Percentiles rank a stretch among this genome's conserved stretches.
These are phyloP conservation scores for Potentilla sterilis DNA, from an alignment of 306 rosid genomes.

Conservation along the genomic window DNA sequence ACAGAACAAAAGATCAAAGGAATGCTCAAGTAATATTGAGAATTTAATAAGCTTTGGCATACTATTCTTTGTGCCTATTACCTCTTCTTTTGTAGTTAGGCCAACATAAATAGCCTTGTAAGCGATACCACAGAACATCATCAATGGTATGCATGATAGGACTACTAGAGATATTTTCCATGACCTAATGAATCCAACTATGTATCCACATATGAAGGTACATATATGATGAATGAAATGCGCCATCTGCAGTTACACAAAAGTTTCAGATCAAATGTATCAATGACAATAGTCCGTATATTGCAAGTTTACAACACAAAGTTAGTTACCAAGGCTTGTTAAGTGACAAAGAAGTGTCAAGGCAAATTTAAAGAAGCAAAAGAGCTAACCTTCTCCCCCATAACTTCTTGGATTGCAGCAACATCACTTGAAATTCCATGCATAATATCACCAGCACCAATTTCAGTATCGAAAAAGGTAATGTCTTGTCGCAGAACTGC, in stretches of 20 bases:
- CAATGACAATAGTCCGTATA: not conserved
- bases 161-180: slow-evolving; percentile 78
- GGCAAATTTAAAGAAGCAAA: not conserved
- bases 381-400: slow-evolving; percentile 82
- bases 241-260: slow-evolving; percentile 68
- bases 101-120: slow-evolving; percentile 88
- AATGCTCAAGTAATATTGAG: not conserved
- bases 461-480: slow-evolving; percentile 59
- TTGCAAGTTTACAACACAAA: not conserved
- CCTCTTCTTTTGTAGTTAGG: slow-evolving; percentile 79
- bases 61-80: slow-evolving; percentile 17
- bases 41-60: not conserved
- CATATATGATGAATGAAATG: slow-evolving; percentile 70
- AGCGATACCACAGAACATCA: slow-evolving; percentile 75
- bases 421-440: slow-evolving; percentile 94
- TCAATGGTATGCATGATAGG: slow-evolving; percentile 75
- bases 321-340: not conserved
- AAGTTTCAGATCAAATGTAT: not conserved
- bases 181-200: slow-evolving; percentile 72
- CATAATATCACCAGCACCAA: slow-evolving; percentile 76
- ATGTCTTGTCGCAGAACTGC: slow-evolving; percentile 81
- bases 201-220: slow-evolving; percentile 80
- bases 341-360: not conserved
- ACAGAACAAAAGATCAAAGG: slow-evolving; percentile 17
- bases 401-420: slow-evolving; percentile 91